Conservation (phyloP, 257 asterid species). For the Eustoma russellianum region DNA sequence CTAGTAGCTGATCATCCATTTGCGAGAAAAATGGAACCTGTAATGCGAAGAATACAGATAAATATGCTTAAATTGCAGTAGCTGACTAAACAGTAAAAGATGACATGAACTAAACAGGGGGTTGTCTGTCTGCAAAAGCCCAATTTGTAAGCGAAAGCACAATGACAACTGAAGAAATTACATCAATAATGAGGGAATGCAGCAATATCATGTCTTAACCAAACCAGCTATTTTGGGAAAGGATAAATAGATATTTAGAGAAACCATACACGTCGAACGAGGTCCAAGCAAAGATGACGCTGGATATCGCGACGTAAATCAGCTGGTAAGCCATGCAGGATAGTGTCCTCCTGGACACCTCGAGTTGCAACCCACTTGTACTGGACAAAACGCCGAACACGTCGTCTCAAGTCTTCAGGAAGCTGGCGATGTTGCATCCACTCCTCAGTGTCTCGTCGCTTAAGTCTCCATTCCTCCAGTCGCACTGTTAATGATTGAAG, state of each 20-base stretch:
- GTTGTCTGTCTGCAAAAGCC: neutral
- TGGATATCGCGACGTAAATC: slow-evolving; percentile 94
- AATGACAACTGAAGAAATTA: neutral
- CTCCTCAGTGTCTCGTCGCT: slow-evolving; percentile 86
- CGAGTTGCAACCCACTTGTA: slow-evolving; percentile 96
- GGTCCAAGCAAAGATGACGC: slow-evolving; percentile 93
- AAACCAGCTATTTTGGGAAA: too few relatives aligned
- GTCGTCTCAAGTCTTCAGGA: slow-evolving; percentile 73
- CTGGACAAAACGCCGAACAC: slow-evolving; percentile 81
- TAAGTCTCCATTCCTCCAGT: slow-evolving; percentile 90
- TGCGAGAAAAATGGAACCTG: slow-evolving; percentile 93
- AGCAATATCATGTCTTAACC: too few relatives aligned
- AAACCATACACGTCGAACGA: slow-evolving; percentile 73
- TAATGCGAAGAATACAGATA: slow-evolving; percentile 1
- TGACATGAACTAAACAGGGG: too few relatives aligned
- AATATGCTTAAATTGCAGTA: too few relatives aligned
- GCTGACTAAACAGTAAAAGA: neutral
- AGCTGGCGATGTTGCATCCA: slow-evolving; percentile 99
- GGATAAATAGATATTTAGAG: slow-evolving; percentile 8
- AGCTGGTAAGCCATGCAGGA: slow-evolving; percentile 60
- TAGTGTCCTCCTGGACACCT: slow-evolving; percentile 88
- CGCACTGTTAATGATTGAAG: slow-evolving; percentile 76
- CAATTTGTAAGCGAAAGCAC: neutral
- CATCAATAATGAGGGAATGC: neutral
- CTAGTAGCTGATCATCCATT: slow-evolving; percentile 91